Evolutionary conservation across 768 basidiomycete species (phyloP), one percentile per base, ranked within the genome.

Genomic region (Udeniomyces megalosporus): DNA sequence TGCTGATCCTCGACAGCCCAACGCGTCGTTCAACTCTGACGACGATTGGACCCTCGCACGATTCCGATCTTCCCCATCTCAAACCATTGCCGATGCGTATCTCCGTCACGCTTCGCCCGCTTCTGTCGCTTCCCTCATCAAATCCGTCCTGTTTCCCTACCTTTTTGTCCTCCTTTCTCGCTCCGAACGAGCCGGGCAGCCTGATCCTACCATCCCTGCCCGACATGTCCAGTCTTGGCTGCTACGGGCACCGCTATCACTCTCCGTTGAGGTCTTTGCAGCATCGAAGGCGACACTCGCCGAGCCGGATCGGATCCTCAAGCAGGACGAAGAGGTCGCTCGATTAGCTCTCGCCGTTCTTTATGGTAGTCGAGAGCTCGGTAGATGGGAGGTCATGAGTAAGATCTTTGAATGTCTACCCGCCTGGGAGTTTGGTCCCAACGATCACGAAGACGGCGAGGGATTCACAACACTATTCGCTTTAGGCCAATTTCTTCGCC

Each of bases 401-500:
- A 76, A 78, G 34, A 87, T 99, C 55, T 96, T 99, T 71, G 93
- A 99, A 71, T 99, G 92, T 70, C 78, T 97, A 34, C 93, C 93
- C 0, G 93, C 84, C 3, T 95, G 92, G 88, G 83, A 82, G 47
- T 65, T 74, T 8, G 66, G 76, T 3, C 71, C 72, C 46, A 80
- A 57, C 45, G 80, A 83, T 51, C 78, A 79, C 46, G 80, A 86
- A 62, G 80, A 78, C 53, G 88, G 88, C 64, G 82, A 82, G 55
- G 83, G 82, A n/a, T 83, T 90, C 57, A 84, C 84, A 6, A 92
- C 88, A 0, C 77, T 93, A 35, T 72, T 79, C 20, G 88, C 88
- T 7, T 80, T 96, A 28, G 86, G 85, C 7, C 76, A 81, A 5
- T 90, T 86, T 67, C 82, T 93, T 11, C 76, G 80, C 6, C 91